These are phyloP conservation scores for Phytophthora pistaciae DNA, from an alignment of 352 stramenopile genomes.

Conservation along the genomic window DNA sequence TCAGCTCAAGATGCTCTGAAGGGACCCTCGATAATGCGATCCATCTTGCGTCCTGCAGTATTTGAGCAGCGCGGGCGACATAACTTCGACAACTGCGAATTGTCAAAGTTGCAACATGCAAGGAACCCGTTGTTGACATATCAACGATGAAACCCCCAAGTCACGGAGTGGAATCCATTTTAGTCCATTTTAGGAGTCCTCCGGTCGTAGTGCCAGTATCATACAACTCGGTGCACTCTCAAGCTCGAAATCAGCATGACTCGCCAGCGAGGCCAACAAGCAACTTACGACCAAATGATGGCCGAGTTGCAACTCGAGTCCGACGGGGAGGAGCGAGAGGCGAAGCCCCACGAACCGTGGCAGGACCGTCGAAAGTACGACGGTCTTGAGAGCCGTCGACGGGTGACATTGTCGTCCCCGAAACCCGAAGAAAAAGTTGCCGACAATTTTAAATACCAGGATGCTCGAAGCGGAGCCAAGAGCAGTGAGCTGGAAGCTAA, in stretches of 20 bases:
- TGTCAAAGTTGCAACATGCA: too few relatives aligned
- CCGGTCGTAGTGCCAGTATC: neutral
- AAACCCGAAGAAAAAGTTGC: neutral
- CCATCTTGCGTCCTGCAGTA: too few relatives aligned
- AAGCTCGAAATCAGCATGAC: constrained; percentile 3
- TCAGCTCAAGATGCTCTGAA: too few relatives aligned
- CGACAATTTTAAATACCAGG: neutral
- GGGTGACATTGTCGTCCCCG: neutral
- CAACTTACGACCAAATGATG: constrained; percentile 43
- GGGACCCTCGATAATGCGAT: too few relatives aligned
- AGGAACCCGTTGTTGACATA: too few relatives aligned
- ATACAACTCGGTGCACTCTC: neutral
- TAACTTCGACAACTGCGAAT: too few relatives aligned
- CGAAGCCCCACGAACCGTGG: constrained; percentile 1
- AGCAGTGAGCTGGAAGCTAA: constrained; percentile 16
- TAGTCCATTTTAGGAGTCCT: constrained; percentile 1
- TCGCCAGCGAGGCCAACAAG: constrained; percentile 8
- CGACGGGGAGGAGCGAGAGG: constrained; percentile 27
- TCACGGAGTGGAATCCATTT: too few relatives aligned
- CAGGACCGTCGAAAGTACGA: constrained; percentile 7
- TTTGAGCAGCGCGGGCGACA: too few relatives aligned
- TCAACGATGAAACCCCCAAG: constrained; percentile 9
- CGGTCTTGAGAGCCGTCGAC: constrained; percentile 6
- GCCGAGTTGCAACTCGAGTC: constrained; percentile 36
- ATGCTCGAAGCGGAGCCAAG: constrained; percentile 4